Conservation (phyloP, 148 eudicot genomes). For the Rhododendron griersonianum region DNA sequence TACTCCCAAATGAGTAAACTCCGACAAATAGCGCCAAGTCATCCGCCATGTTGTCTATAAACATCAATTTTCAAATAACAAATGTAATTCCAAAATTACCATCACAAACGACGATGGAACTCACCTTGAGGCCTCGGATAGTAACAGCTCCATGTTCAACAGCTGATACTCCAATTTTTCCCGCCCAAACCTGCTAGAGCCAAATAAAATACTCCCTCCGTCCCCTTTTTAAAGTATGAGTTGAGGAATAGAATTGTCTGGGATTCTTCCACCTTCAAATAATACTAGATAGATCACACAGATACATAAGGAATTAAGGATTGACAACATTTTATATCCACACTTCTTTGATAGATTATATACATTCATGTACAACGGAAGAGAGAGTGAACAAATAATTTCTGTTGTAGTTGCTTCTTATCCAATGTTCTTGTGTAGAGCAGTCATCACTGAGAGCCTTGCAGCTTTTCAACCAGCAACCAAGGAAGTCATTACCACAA, state of each 20-base stretch:
- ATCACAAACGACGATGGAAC: background rate
- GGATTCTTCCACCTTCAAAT: background rate
- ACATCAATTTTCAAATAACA: background rate
- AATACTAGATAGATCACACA: background rate
- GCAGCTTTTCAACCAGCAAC: slow-evolving; percentile 8
- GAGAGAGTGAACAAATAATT: background rate
- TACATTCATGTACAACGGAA: background rate
- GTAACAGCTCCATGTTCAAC: background rate
- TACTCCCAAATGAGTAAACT: background rate
- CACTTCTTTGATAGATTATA: background rate
- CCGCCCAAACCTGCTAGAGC: background rate
- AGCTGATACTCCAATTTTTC: background rate
- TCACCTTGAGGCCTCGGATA: background rate
- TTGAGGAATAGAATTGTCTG: background rate
- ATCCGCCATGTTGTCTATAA: background rate
- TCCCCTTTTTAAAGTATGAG: no score
- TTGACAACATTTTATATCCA: background rate
- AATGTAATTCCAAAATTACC: background rate
- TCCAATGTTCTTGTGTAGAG: background rate
- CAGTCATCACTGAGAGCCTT: background rate
- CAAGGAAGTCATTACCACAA: background rate
- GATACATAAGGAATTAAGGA: background rate
- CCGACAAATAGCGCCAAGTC: background rate
- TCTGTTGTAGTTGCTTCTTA: background rate
- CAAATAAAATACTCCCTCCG: background rate